These are phyloP conservation scores for Trichoderma semiorbis DNA, from an alignment of 2,329 filamentous ascomycete genomes.

Conservation along the genomic window DNA sequence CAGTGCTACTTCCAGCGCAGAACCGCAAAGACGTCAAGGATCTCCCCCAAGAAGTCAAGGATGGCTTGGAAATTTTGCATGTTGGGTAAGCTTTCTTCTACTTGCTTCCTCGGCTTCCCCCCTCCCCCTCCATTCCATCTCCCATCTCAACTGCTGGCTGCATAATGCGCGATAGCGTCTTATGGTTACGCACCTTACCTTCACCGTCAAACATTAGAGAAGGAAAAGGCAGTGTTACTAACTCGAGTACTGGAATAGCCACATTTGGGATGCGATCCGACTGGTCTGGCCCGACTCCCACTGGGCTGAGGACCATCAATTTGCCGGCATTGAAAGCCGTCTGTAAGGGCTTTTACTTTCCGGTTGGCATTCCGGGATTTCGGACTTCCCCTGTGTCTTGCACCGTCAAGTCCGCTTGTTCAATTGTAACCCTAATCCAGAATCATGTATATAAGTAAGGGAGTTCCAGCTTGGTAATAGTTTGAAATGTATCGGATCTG, in stretches of 20 bases:
- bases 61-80: constrained; percentile 82
- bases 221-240: constrained; percentile 26
- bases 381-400: background rate
- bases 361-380: background rate
- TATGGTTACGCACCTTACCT: background rate
- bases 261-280: constrained; percentile 92
- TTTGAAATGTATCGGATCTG: constrained; percentile 2
- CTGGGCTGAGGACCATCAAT: constrained; percentile 71
- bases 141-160: background rate
- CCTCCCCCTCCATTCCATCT: background rate
- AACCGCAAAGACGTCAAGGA: constrained; percentile 93
- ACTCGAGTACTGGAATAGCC: constrained; percentile 46
- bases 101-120: constrained; percentile 1
- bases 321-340: constrained; percentile 72
- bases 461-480: background rate
- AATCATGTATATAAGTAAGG: constrained; percentile 2
- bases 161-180: constrained; percentile 3
- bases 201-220: background rate
- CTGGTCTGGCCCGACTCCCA: constrained; percentile 87
- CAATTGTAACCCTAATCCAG: background rate
- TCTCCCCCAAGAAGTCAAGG: constrained; percentile 82
- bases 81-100: constrained; percentile 59
- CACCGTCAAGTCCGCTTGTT: background rate
- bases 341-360: constrained; percentile 49
- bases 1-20: constrained; percentile 79